Evolutionary conservation across 2,329 filamentous ascomycete species (phyloP).

Genomic region (Colletotrichum sp.): DNA sequence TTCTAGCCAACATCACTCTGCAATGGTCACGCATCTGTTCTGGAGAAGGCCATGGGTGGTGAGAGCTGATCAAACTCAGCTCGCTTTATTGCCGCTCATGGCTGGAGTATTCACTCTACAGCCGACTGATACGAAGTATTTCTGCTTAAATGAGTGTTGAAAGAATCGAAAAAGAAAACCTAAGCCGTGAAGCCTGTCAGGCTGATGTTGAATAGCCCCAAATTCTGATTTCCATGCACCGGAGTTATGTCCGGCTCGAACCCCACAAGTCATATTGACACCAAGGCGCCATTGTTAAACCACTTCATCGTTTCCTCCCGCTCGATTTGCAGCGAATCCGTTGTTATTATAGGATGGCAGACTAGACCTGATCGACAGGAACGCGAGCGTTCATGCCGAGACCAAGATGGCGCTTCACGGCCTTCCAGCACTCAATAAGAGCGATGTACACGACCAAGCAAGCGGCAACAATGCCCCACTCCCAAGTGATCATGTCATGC

Average conservation of each 20-base stretch:
- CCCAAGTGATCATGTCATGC: conserved; percentile 71
- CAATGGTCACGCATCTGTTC: not conserved
- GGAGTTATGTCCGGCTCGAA: not conserved
- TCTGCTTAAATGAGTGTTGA: not conserved
- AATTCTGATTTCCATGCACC: not conserved
- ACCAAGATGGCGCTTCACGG: conserved; percentile 58
- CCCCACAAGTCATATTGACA: not conserved
- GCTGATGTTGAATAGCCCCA: conserved; percentile 22
- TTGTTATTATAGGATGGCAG: not conserved
- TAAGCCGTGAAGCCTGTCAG: conserved; percentile 1
- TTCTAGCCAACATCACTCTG: not conserved
- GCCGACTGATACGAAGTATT: not conserved
- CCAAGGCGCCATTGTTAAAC: not conserved
- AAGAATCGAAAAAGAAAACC: not conserved
- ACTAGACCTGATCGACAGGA: not conserved
- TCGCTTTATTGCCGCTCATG: not conserved
- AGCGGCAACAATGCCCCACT: conserved; percentile 72
- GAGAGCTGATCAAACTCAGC: not conserved
- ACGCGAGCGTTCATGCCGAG: conserved; percentile 30
- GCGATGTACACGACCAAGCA: conserved; percentile 64
- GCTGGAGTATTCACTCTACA: conserved; percentile 6
- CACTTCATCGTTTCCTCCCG: not conserved
- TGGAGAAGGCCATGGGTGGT: not conserved
- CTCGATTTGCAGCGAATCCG: not conserved
- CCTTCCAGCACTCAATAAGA: conserved; percentile 74